Conservation (phyloP, 169 alveolate species). For the Plasmodium falciparum region DNA sequence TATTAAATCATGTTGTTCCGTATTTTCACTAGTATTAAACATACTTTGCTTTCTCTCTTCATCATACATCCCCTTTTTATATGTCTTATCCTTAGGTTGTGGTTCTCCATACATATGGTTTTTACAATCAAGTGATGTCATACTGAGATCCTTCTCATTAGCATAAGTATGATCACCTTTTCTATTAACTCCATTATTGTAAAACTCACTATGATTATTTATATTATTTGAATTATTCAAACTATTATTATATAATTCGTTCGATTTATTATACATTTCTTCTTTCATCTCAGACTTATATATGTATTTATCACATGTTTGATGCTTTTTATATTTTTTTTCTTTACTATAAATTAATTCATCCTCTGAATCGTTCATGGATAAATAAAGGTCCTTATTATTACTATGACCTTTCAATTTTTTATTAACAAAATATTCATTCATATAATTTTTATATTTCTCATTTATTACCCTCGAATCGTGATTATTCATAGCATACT, state of each 20-base stretch:
- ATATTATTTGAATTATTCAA: constrained; percentile 3
- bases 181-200: too few relatives aligned
- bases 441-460: constrained; percentile 32
- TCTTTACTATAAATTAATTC: constrained; percentile 18
- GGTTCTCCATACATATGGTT: not conserved
- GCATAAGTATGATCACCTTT: too few relatives aligned
- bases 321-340: constrained; percentile 18
- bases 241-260: constrained; percentile 10
- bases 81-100: not conserved
- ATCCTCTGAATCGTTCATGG: constrained; percentile 1
- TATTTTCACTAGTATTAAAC: too few relatives aligned
- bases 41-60: too few relatives aligned
- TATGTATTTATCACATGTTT: constrained; percentile 15
- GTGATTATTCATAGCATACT: not conserved
- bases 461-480: constrained; percentile 1
- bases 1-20: too few relatives aligned
- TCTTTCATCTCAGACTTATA: constrained; percentile 26
- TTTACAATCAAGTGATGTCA: too few relatives aligned
- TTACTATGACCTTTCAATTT: not conserved
- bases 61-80: not conserved
- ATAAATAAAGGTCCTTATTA: constrained; percentile 9
- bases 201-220: constrained; percentile 2
- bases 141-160: too few relatives aligned
- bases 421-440: constrained; percentile 8
- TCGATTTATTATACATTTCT: constrained; percentile 21